phyloP scores from a whole-genome alignment of 768 basidiomycete genomes.

The Gymnopilus junonius region DNA sequence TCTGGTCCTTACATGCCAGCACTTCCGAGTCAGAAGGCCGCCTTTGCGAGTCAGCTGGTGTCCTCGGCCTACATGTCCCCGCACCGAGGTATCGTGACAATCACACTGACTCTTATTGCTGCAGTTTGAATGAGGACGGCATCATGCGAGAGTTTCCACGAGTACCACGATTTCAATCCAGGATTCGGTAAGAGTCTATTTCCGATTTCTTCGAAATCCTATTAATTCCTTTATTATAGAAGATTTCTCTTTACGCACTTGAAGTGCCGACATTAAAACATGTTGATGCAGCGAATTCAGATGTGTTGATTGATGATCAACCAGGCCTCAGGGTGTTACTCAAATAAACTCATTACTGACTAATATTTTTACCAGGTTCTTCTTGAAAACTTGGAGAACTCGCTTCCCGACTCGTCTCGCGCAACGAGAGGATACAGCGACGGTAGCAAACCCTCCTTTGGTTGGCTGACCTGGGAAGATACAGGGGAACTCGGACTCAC shows the following conservation, averaged over 20 bases:
- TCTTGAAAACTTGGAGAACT: background rate
- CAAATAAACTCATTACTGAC: background rate
- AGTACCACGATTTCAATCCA: no score
- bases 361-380: background rate
- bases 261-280: no score
- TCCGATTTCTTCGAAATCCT: no score
- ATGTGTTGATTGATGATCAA: background rate
- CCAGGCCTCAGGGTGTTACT: background rate
- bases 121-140: no score
- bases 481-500: background rate
- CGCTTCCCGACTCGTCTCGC: background rate
- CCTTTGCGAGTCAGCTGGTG: background rate
- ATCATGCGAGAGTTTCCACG: no score
- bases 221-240: no score
- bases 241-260: no score
- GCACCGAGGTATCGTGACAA: background rate
- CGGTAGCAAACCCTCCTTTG: background rate
- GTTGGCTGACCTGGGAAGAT: background rate
- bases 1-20: no score
- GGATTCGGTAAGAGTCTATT: no score
- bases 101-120: no score
- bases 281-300: no score
- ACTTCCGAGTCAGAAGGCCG: constrained; percentile 1
- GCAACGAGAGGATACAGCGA: background rate
- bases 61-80: background rate